Evolutionary conservation across 345 rosid species (phyloP).

Genomic region (Aegle marmelos): DNA sequence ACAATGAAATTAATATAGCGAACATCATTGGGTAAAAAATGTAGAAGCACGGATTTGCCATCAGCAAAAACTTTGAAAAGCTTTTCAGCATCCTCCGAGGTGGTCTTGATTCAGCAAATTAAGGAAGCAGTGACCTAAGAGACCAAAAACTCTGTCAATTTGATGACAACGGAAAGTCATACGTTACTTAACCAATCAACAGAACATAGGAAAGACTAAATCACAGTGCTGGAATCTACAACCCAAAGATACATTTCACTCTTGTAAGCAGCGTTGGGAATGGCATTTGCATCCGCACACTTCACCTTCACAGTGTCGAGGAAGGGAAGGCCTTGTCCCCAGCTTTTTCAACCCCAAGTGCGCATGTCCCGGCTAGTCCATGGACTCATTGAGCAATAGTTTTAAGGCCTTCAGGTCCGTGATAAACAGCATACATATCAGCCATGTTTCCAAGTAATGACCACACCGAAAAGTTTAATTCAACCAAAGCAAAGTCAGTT

Average conservation of each 20-base stretch:
- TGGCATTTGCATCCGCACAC: constrained; percentile 70
- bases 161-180: background rate
- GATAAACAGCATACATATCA: constrained; percentile 95
- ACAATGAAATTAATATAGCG: constrained; percentile 1
- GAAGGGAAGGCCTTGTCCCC: constrained; percentile 79
- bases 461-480: constrained; percentile 34
- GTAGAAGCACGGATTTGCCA: constrained; percentile 63
- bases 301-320: constrained; percentile 91
- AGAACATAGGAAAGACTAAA: constrained; percentile 24
- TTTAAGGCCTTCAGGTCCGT: constrained; percentile 91
- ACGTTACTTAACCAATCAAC: background rate
- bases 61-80: constrained; percentile 72
- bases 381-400: constrained; percentile 77
- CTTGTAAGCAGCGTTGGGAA: constrained; percentile 72
- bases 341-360: constrained; percentile 91
- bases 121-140: constrained; percentile 82
- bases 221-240: constrained; percentile 73
- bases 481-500: constrained; percentile 15
- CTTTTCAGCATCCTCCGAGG: constrained; percentile 83
- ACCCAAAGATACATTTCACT: constrained; percentile 72
- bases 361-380: constrained; percentile 84
- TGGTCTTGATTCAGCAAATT: constrained; percentile 82
- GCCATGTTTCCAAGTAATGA: constrained; percentile 98
- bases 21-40: constrained; percentile 3
- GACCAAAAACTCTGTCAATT: constrained; percentile 20